A percentile compares a stretch with the other conserved stretches of the same genome.
Evolutionary conservation across 202 grass and related monocot genomes (phyloP).

Genomic region (Carex arenaria): DNA sequence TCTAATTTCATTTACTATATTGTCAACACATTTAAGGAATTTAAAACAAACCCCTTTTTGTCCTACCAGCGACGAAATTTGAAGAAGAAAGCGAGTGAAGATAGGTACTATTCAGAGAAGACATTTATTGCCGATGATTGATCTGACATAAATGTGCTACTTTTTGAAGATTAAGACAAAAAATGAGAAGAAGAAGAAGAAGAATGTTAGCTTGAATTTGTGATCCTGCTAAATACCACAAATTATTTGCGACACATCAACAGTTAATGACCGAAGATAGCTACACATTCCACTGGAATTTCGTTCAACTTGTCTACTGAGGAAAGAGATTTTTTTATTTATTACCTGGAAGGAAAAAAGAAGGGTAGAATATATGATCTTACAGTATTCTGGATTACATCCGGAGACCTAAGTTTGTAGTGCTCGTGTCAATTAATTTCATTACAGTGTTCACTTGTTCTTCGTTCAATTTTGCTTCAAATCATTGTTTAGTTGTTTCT

Average conservation of each 20-base stretch:
- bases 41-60: conserved; percentile 8
- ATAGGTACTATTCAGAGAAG: conserved; percentile 79
- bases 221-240: conserved; percentile 35
- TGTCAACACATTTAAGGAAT: neutral
- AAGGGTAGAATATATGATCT: neutral
- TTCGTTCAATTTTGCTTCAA: neutral
- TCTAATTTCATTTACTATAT: neutral
- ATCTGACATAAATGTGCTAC: conserved; percentile 18
- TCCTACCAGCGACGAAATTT: conserved; percentile 56
- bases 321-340: conserved; percentile 16
- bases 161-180: conserved; percentile 22
- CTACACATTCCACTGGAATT: conserved; percentile 25
- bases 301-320: conserved; percentile 15
- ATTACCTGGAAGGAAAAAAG: neutral
- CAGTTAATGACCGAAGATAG: conserved; percentile 30
- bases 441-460: conserved; percentile 1
- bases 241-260: conserved; percentile 17
- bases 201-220: conserved; percentile 17
- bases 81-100: conserved; percentile 80
- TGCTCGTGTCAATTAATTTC: neutral
- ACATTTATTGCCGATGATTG: conserved; percentile 74
- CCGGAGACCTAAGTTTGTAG: neutral
- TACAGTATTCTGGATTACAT: neutral
- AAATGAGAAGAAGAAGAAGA: conserved; percentile 4
- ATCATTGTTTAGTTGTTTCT: neutral